Base-by-base conservation (phyloP, 208 protist genomes). In the Kentomonas sorsogonicus region DNA sequence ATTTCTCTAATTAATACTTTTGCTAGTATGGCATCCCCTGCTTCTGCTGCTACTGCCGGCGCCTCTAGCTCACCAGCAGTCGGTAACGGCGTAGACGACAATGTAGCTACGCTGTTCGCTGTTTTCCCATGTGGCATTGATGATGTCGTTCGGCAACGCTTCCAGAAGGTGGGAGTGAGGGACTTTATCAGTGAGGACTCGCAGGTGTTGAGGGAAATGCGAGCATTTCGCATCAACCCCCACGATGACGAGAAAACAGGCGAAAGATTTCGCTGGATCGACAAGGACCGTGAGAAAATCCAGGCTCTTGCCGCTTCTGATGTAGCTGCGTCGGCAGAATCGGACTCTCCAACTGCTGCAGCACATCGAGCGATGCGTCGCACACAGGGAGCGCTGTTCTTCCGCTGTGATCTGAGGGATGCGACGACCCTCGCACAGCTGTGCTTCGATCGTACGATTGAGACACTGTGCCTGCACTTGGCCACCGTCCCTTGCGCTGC, bases 101-200 rank as follows among this genome's bases (percentile, higher is more conserved):
- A 43, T 9, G 38, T 22, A n/a, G 16, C 26, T 9, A 4, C 3
- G 45, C 78, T 78, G 22, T 56, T 62, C 18, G 52, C 53, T 16
- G 36, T 60, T n/a, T 85, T 76, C 36, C 72, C 70, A 0, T 60
- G 44, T 18, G 73, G 73, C 5, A 72, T 73, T 5, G 78, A 81
- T 33, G 73, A 85, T 31, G 73, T 77, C 9, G 73, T 66, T 6
- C 57, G 10, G 0, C 31, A 52, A 54, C 27, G 44, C 25, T n/a
- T n/a, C n/a, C n/a, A n/a, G n/a, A n/a, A n/a, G n/a, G n/a, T n/a
- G n/a, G n/a, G n/a, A n/a, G n/a, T n/a, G n/a, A n/a, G n/a, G n/a
- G n/a, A n/a, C n/a, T n/a, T n/a, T n/a, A n/a, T n/a, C n/a, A n/a
- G n/a, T n/a, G n/a, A n/a, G n/a, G n/a, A n/a, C n/a, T n/a, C n/a